phyloP scores from a whole-genome alignment of 2,329 filamentous ascomycete species.

The Amphichorda felina region DNA sequence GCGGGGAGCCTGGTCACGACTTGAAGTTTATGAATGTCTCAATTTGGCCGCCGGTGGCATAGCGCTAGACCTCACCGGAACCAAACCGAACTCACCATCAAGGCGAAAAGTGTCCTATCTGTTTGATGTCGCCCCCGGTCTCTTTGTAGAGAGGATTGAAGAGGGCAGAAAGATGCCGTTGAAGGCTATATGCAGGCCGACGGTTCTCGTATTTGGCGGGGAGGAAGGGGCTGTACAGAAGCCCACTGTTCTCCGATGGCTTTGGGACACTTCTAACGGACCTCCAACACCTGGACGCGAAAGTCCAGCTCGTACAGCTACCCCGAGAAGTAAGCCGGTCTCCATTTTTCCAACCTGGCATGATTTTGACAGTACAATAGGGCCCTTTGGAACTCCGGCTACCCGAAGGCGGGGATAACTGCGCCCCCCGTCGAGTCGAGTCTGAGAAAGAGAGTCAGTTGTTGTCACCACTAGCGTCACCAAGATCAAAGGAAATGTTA shows the following conservation, averaged over 20 bases:
- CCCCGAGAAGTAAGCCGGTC: constrained; percentile 1
- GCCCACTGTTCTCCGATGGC: constrained; percentile 20
- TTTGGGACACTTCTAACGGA: constrained; percentile 15
- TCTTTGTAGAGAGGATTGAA: constrained; percentile 23
- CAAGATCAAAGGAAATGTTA: no score
- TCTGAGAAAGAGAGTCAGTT: no score
- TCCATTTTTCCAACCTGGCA: not conserved
- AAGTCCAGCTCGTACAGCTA: not conserved
- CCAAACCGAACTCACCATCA: constrained; percentile 13
- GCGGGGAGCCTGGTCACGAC: constrained; percentile 18
- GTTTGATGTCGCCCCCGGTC: constrained; percentile 22
- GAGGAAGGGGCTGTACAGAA: constrained; percentile 13
- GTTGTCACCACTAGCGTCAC: no score
- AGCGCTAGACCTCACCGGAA: constrained; percentile 15
- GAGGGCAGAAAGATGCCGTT: constrained; percentile 16
- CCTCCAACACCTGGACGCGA: not conserved
- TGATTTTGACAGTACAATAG: not conserved
- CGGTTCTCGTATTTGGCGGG: constrained; percentile 17
- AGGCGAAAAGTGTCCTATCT: constrained; percentile 19
- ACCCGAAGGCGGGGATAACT: not conserved
- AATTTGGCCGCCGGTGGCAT: constrained; percentile 19
- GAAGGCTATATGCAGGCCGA: constrained; percentile 20
- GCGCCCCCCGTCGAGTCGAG: no score
- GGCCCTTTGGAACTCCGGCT: not conserved
- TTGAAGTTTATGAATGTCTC: constrained; percentile 24